Conservation (phyloP, 352 stramenopile species). For the Thraustochytrium sp. region DNA sequence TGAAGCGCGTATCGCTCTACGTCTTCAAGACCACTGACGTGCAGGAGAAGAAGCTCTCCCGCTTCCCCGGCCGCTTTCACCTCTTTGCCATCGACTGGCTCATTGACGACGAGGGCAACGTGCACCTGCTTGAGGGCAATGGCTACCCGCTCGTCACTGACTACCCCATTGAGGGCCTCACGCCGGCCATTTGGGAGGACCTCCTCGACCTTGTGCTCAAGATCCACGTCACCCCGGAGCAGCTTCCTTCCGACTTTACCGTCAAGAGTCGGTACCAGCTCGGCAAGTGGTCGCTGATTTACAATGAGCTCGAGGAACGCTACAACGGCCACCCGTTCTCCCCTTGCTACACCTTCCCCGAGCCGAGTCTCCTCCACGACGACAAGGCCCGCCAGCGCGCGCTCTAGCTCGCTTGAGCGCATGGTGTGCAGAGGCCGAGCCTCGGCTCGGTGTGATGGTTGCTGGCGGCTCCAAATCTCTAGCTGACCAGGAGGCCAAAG, state of each 20-base stretch:
- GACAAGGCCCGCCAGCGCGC: not conserved
- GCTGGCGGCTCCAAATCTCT: too few species aligned
- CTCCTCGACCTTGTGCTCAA: constrained; percentile 39
- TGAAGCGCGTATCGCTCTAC: constrained; percentile 34
- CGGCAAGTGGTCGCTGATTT: constrained; percentile 42
- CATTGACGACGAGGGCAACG: not conserved
- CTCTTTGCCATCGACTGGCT: constrained; percentile 44
- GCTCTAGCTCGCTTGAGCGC: too few species aligned
- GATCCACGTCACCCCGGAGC: constrained; percentile 25
- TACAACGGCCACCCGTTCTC: not conserved
- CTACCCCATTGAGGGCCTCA: constrained; percentile 15
- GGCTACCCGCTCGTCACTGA: constrained; percentile 36
- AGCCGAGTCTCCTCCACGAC: not conserved
- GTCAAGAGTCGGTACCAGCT: not conserved
- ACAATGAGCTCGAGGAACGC: constrained; percentile 43
- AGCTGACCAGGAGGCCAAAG: too few species aligned
- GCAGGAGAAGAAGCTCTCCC: constrained; percentile 20
- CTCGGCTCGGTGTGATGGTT: too few species aligned
- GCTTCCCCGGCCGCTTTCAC: constrained; percentile 23
- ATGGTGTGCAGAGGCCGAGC: too few species aligned
- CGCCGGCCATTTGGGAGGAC: constrained; percentile 35
- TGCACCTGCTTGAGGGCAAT: constrained; percentile 43
- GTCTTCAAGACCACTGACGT: constrained; percentile 41
- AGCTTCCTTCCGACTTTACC: not conserved
- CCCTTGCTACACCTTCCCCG: constrained; percentile 2